Evolutionary conservation across 345 rosid species (phyloP), one percentile per base, ranked within the genome.

Genomic region (Euphorbia peplus): DNA sequence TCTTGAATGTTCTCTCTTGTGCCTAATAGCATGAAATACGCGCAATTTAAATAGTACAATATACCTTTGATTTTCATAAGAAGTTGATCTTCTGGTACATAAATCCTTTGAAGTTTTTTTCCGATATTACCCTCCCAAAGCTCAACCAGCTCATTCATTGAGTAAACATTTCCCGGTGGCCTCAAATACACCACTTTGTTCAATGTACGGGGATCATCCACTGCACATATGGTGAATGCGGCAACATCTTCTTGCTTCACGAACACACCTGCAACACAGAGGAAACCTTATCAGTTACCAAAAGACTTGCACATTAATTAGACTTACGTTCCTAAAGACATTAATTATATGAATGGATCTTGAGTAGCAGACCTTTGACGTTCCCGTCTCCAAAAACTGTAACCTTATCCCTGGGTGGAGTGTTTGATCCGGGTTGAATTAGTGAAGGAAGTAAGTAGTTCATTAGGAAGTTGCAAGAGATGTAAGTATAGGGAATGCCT

Each of bases 331-430:
- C n/a, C n/a, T n/a, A n/a, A n/a, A n/a, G n/a, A n/a, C n/a, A n/a
- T n/a, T n/a, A n/a, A n/a, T n/a, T n/a, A n/a, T n/a, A n/a, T n/a
- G n/a, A n/a, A 60, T 84, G 30, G 19, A 72, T 41, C 54, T 60
- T 9, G 69, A 70, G 22, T 16, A 65, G 47, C 41, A 69, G 55
- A 90, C 95, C 98, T 85, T 84, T 87, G 25, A 73, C 75, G 61
- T 85, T 81, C 59, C 96, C 96, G 46, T 85, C 85, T 70, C 96
- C 95, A 32, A 83, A 92, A 65, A 92, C 71, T 1, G 79, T 84
- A 72, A 85, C 83, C 77, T 81, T 79, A 13, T 87, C 91, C 69
- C 82, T 73, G 0, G 96, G 95, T 13, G 96, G 95, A 37, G 86
- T 65, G n/a, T 79, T 69, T 22, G 80, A 47, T 30, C 87, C 92